phyloP scores from a whole-genome alignment of 1,284 basidiomycete genomes.

The Rhodotorula sp. region DNA sequence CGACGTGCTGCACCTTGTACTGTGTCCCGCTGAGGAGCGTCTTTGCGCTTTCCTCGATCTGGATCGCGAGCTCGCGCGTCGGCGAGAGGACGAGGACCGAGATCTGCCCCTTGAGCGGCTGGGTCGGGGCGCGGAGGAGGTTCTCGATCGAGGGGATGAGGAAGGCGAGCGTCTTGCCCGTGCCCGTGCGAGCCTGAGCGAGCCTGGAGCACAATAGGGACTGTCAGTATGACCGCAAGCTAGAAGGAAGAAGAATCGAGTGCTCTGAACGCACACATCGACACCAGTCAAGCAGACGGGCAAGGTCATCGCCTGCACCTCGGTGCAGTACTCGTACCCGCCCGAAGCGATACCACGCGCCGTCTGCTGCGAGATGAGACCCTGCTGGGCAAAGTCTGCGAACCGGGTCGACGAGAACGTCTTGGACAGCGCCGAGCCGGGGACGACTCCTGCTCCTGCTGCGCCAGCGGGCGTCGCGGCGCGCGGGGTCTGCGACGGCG shows the following conservation, averaged over 20 bases:
- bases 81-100: constrained; percentile 79
- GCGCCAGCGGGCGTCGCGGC: constrained; percentile 4
- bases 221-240: background rate
- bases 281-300: constrained; percentile 52
- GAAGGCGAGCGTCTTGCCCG: constrained; percentile 97
- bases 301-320: constrained; percentile 57
- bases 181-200: constrained; percentile 88
- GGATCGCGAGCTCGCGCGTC: constrained; percentile 93
- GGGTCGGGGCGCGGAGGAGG: constrained; percentile 55
- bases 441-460: background rate
- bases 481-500: constrained; percentile 19
- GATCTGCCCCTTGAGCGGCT: constrained; percentile 39
- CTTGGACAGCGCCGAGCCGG: constrained; percentile 2
- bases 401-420: constrained; percentile 23
- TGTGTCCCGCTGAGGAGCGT: constrained; percentile 57
- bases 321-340: constrained; percentile 48
- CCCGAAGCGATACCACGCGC: constrained; percentile 13
- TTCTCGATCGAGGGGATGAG: constrained; percentile 92
- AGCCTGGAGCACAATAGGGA: constrained; percentile 56
- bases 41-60: constrained; percentile 93
- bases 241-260: background rate
- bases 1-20: constrained; percentile 56
- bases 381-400: constrained; percentile 16
- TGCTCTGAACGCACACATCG: constrained; percentile 47
- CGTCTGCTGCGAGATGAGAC: constrained; percentile 20